A percentile compares a stretch with the other conserved stretches of the same genome.
phyloP scores from a whole-genome alignment of 2,329 filamentous ascomycete genomes.

The Epichloe brachyelytri region DNA sequence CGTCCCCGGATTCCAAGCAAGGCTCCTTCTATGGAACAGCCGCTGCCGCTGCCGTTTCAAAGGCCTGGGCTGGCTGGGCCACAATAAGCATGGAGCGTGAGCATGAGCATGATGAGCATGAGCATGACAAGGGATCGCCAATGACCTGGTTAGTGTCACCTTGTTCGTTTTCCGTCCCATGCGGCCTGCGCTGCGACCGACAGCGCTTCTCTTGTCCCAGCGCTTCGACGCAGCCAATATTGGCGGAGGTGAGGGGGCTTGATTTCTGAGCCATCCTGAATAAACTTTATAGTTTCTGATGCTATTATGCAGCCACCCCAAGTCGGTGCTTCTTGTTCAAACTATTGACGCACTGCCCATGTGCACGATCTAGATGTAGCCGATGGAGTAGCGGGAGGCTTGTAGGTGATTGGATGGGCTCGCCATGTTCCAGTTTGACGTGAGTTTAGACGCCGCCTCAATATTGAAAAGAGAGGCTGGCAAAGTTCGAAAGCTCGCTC shows the following conservation, averaged over 20 bases:
- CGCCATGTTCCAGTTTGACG: no score
- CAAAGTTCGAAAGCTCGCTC: no score
- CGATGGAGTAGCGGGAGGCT: no score
- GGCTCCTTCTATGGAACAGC: no score
- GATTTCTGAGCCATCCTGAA: background rate
- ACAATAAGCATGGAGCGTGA: background rate
- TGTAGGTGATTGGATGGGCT: no score
- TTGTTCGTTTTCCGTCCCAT: background rate
- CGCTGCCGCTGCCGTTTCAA: no score
- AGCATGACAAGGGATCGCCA: background rate
- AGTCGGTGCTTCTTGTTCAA: background rate
- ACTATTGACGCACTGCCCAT: background rate
- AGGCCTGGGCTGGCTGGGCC: no score
- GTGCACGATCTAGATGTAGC: background rate
- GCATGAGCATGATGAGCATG: background rate
- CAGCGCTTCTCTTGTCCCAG: background rate
- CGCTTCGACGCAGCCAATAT: background rate
- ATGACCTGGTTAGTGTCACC: no score
- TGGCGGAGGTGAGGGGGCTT: background rate
- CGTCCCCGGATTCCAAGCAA: no score
- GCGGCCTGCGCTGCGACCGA: background rate
- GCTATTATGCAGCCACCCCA: background rate
- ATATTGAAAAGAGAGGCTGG: no score
- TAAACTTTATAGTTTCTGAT: background rate
- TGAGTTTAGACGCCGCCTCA: background rate